Conservation (phyloP, 2,329 filamentous ascomycete species). For the Endoconidiophora polonica region DNA sequence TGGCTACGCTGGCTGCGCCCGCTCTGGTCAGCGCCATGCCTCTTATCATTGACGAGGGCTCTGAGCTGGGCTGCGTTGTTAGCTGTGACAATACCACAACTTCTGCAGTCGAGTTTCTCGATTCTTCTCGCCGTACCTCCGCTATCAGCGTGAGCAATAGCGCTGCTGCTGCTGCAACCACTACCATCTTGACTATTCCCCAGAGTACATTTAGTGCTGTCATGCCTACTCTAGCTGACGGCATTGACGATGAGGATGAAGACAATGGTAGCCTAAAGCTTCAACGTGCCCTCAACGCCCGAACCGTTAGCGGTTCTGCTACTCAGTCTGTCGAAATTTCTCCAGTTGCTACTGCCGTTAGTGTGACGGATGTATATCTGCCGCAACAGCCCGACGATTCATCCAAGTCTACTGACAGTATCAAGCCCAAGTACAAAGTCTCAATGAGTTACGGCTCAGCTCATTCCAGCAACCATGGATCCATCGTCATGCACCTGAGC, state of each 20-base stretch:
- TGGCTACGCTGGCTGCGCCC: conserved; percentile 10
- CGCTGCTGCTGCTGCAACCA: background rate
- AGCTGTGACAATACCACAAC: background rate
- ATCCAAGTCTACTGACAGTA: conserved; percentile 12
- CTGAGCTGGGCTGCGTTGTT: background rate
- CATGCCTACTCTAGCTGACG: too few relatives aligned
- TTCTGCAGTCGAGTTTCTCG: background rate
- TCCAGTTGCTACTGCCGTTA: background rate
- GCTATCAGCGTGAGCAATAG: background rate
- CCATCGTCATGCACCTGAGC: conserved; percentile 16
- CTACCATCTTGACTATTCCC: background rate
- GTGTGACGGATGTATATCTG: conserved; percentile 14
- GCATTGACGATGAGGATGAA: too few relatives aligned
- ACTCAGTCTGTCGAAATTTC: background rate
- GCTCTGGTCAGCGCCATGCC: conserved; percentile 4
- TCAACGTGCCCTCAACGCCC: background rate
- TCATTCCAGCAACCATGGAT: conserved; percentile 12
- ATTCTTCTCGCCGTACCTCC: too few relatives aligned
- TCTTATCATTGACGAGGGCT: background rate
- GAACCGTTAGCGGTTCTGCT: too few relatives aligned
- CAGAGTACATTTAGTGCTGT: too few relatives aligned
- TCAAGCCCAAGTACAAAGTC: conserved; percentile 1
- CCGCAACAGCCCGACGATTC: conserved; percentile 14
- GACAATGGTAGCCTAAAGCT: too few relatives aligned
- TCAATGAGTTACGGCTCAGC: conserved; percentile 13